A percentile compares a stretch with the other conserved stretches of the same genome.
phyloP scores from a whole-genome alignment of 2,329 filamentous ascomycete genomes.

The Fulvia fulva region DNA sequence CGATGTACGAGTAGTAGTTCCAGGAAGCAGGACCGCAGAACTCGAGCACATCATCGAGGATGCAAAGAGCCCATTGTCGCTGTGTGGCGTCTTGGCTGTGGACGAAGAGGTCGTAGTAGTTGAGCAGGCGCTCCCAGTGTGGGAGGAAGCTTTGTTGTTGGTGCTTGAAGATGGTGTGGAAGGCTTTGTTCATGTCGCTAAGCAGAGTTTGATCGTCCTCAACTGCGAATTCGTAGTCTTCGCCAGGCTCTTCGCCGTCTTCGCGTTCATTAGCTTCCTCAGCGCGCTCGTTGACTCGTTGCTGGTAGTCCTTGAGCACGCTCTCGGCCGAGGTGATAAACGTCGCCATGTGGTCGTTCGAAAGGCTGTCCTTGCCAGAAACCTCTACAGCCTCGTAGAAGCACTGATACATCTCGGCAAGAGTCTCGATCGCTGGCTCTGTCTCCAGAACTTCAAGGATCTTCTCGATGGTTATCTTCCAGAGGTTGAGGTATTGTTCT shows the following conservation, averaged over 20 bases:
- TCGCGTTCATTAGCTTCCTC: conserved; percentile 82
- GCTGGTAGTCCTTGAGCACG: conserved; percentile 87
- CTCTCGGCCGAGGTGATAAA: conserved; percentile 86
- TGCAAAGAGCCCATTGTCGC: conserved; percentile 97
- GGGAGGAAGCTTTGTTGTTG: conserved; percentile 80
- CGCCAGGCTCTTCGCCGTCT: conserved; percentile 68
- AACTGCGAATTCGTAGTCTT: conserved; percentile 84
- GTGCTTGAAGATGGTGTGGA: conserved; percentile 98
- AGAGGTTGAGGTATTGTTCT: conserved; percentile 73
- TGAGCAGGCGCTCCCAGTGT: conserved; percentile 79
- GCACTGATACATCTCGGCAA: conserved; percentile 99
- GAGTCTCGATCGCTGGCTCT: conserved; percentile 90
- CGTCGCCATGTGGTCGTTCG: conserved; percentile 69
- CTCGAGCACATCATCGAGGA: conserved; percentile 96
- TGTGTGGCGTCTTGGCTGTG: conserved; percentile 79
- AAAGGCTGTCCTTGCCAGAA: conserved; percentile 79
- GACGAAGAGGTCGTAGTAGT: conserved; percentile 82
- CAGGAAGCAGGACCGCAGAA: conserved; percentile 90
- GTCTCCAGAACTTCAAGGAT: conserved; percentile 88
- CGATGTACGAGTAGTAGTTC: conserved; percentile 80
- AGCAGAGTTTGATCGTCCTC: conserved; percentile 96
- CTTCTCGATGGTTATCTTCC: conserved; percentile 82
- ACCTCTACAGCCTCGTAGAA: conserved; percentile 99
- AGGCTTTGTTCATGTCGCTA: conserved; percentile 99
- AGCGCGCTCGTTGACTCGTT: conserved; percentile 74